These are phyloP conservation scores for Lactarius quietus DNA, from an alignment of 768 basidiomycete genomes.

Conservation along the genomic window DNA sequence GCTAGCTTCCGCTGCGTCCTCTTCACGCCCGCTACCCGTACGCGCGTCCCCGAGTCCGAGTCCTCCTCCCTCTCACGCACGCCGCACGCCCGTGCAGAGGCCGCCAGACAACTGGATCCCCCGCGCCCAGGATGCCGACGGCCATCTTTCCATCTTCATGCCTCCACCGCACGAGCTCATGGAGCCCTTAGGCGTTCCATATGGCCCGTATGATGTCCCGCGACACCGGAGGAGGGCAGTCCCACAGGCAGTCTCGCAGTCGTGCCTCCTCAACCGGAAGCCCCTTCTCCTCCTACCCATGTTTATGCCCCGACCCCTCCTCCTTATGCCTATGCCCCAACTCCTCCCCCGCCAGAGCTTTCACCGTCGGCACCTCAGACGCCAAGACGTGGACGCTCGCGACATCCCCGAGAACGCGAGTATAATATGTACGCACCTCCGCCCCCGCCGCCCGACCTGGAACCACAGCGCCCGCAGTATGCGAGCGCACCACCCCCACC, in stretches of 20 bases:
- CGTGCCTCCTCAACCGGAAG: slow-evolving; percentile 6
- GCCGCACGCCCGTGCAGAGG: slow-evolving; percentile 17
- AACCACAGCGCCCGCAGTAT: background rate
- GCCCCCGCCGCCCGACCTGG: slow-evolving; percentile 12
- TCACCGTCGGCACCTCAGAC: background rate
- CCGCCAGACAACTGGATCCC: slow-evolving; percentile 27
- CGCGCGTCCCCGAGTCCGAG: slow-evolving; percentile 8
- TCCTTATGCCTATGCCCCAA: no score
- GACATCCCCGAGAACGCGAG: slow-evolving; percentile 8
- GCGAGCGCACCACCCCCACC: slow-evolving; percentile 2
- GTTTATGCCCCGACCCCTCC: no score
- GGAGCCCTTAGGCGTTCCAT: slow-evolving; percentile 6
- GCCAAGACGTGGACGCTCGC: background rate
- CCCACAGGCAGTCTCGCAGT: slow-evolving; percentile 18
- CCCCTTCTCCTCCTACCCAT: slow-evolving; percentile 4
- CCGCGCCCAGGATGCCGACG: slow-evolving; percentile 22
- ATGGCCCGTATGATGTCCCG: slow-evolving; percentile 13
- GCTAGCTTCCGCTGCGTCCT: slow-evolving; percentile 13
- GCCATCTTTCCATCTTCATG: slow-evolving; percentile 21
- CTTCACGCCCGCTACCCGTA: background rate
- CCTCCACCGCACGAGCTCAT: slow-evolving; percentile 25
- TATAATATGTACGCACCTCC: background rate
- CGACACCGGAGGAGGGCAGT: slow-evolving; percentile 22
- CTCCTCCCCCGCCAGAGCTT: slow-evolving; percentile 15
- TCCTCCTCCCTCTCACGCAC: slow-evolving; percentile 2